Evolutionary conservation across 108 stramenopile species (phyloP), one percentile per base, ranked within the genome.

Genomic region (Asterionellopsis glacialis): DNA sequence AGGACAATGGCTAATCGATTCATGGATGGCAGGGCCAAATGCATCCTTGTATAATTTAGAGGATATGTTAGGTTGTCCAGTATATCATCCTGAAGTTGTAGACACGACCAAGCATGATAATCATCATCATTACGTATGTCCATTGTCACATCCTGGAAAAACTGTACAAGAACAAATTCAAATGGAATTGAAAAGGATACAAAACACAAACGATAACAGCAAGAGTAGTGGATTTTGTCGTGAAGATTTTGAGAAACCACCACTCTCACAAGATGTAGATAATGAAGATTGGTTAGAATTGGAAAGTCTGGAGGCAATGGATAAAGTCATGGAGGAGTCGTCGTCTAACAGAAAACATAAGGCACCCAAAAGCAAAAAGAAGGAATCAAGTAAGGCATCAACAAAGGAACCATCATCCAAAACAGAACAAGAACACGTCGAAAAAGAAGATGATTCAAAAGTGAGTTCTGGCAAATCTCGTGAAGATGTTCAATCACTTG

Each of bases 221-320:
- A 22, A 26, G 15, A 27, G 52, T 22, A n/a, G 16, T 27, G 26
- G 41, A 21, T 14, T 70, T 63, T 24, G 50, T 57, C 33, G 62
- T 57, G 64, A 66, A 45, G 69, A 52, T 26, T 49, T 23, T 21
- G 69, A 66, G 14, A 68, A 63, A 43, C 45, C 64, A 12, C 80
- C 82, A 25, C 51, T 43, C 16, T 26, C 51, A 11, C 63, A 70
- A 38, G 70, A 83, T 42, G 67, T 81, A 25, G 82, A 86, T 52
- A 65, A 62, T 60, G 85, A 87, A 39, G 55, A 45, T 48, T 87
- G 85, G 85, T 67, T 87, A 75, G 79, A 70, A 11, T 56, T 81
- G 10, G 45, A 45, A 27, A 73, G 14, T 63, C 68, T 28, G 33
- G 33, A 33, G 33, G 33, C 33, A 33, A 33, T 33, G 33, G 33